A percentile compares a stretch with the other conserved stretches of the same genome.
These are phyloP conservation scores for Trichoderma orchidacearum DNA, from an alignment of 495 filamentous ascomycete genomes.

Conservation along the genomic window DNA sequence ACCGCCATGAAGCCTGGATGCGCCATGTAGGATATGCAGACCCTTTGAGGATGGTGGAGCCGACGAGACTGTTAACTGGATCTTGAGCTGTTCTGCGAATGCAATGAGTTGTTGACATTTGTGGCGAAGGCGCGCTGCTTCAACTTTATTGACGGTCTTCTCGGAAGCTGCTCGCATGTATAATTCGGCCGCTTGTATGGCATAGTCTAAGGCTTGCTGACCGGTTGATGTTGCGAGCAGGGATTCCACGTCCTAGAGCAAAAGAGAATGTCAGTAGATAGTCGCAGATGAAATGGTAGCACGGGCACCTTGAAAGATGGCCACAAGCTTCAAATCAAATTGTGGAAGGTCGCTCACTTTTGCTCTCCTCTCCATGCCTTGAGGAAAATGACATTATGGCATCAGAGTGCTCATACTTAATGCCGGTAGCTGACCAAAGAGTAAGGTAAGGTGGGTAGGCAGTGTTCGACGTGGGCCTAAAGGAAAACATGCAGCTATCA, in stretches of 20 bases:
- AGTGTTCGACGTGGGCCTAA: background rate
- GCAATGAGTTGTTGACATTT: slow-evolving; percentile 55
- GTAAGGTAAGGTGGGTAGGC: background rate
- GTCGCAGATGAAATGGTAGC: background rate
- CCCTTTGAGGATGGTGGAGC: slow-evolving; percentile 44
- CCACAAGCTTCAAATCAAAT: background rate
- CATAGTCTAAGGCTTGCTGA: slow-evolving; percentile 55
- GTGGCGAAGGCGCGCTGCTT: slow-evolving; percentile 43
- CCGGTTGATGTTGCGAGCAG: slow-evolving; percentile 38
- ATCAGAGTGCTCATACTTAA: background rate
- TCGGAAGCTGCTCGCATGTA: slow-evolving; percentile 58
- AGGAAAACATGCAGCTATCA: background rate
- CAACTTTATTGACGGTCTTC: slow-evolving; percentile 31
- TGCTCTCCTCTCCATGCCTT: slow-evolving; percentile 3
- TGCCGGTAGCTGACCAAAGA: too few species aligned
- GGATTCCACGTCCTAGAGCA: slow-evolving; percentile 43
- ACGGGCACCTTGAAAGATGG: background rate
- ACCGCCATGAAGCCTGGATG: slow-evolving; percentile 65
- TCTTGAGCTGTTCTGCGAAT: slow-evolving; percentile 63
- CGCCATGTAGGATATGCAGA: slow-evolving; percentile 61
- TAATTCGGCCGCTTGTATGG: slow-evolving; percentile 60
- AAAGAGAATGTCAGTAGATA: background rate
- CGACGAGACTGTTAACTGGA: slow-evolving; percentile 10
- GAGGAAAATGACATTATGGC: background rate
- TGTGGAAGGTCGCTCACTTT: too few species aligned